phyloP scores from a whole-genome alignment of 2,329 filamentous ascomycete genomes.

The Ophiostoma sp. region DNA sequence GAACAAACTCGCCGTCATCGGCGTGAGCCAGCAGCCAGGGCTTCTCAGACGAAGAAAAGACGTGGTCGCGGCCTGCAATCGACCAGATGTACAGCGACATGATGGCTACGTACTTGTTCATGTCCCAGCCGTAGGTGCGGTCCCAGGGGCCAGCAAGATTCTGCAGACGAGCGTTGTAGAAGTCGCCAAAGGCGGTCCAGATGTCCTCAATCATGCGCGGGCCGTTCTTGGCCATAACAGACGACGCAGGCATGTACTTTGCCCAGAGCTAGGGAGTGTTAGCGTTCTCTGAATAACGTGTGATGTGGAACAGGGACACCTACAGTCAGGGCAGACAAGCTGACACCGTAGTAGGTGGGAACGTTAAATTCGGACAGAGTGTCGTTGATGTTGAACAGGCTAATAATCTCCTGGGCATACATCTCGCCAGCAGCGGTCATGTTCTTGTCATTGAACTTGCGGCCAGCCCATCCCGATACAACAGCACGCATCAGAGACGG shows the following conservation, averaged over 20 bases:
- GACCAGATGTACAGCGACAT: slow-evolving; percentile 56
- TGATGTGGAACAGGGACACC: too few relatives aligned
- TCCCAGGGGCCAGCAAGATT: slow-evolving; percentile 63
- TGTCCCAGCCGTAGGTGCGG: slow-evolving; percentile 57
- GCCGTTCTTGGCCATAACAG: slow-evolving; percentile 49
- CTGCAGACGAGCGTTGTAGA: slow-evolving; percentile 54
- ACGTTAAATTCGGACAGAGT: slow-evolving; percentile 60
- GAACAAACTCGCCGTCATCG: slow-evolving; percentile 53
- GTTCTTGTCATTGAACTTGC: slow-evolving; percentile 48
- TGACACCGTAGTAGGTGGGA: slow-evolving; percentile 58
- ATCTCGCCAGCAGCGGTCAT: slow-evolving; percentile 53
- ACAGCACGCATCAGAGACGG: slow-evolving; percentile 56
- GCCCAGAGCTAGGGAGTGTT: slow-evolving; percentile 40
- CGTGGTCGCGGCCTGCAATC: slow-evolving; percentile 44
- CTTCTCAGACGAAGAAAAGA: slow-evolving; percentile 28
- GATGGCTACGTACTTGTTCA: slow-evolving; percentile 56
- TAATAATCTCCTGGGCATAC: slow-evolving; percentile 51
- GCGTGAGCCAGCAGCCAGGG: slow-evolving; percentile 47
- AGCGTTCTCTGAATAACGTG: too few relatives aligned
- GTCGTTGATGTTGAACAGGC: slow-evolving; percentile 49
- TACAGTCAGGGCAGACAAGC: slow-evolving; percentile 49
- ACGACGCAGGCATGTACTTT: slow-evolving; percentile 50
- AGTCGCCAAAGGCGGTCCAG: slow-evolving; percentile 41
- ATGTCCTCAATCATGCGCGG: slow-evolving; percentile 47
- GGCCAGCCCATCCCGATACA: slow-evolving; percentile 54